phyloP scores from a whole-genome alignment of 371 early-diverging fungal species.

The Rhizopus arrhizus region DNA sequence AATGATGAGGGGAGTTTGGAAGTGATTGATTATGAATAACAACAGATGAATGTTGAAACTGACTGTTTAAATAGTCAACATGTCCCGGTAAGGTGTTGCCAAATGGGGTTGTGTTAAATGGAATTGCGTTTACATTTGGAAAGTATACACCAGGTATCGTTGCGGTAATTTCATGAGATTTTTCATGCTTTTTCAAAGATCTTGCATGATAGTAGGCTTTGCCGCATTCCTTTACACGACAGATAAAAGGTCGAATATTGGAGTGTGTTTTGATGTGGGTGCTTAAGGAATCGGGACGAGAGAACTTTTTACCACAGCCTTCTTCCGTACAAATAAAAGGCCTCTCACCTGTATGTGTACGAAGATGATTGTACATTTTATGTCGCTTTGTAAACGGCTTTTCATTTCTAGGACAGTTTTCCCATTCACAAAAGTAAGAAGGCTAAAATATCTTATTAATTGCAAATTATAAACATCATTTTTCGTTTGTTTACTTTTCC shows the following conservation, averaged over 20 bases:
- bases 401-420: slow-evolving; percentile 71
- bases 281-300: slow-evolving; percentile 85
- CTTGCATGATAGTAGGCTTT: slow-evolving; percentile 83
- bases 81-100: slow-evolving; percentile 9
- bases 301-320: slow-evolving; percentile 82
- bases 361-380: slow-evolving; percentile 86
- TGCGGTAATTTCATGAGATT: slow-evolving; percentile 48
- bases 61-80: slow-evolving; percentile 29
- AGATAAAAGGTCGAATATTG: slow-evolving; percentile 74
- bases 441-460: slow-evolving; percentile 35
- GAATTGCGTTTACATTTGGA: not conserved
- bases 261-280: slow-evolving; percentile 90
- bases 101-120: slow-evolving; percentile 2
- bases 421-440: slow-evolving; percentile 83
- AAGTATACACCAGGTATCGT: slow-evolving; percentile 2
- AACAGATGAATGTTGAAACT: slow-evolving; percentile 11
- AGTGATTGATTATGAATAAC: slow-evolving; percentile 19
- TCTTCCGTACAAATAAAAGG: slow-evolving; percentile 58
- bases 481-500: slow-evolving; percentile 54
- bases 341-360: slow-evolving; percentile 85
- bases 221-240: slow-evolving; percentile 63
- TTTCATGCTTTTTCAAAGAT: slow-evolving; percentile 78
- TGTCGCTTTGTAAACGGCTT: slow-evolving; percentile 88
- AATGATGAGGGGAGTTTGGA: slow-evolving; percentile 22
- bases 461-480: not conserved